Percentiles rank a stretch among this genome's conserved stretches.
phyloP scores from a whole-genome alignment of 2,329 filamentous ascomycete genomes.

The Colletotrichum australisinense region DNA sequence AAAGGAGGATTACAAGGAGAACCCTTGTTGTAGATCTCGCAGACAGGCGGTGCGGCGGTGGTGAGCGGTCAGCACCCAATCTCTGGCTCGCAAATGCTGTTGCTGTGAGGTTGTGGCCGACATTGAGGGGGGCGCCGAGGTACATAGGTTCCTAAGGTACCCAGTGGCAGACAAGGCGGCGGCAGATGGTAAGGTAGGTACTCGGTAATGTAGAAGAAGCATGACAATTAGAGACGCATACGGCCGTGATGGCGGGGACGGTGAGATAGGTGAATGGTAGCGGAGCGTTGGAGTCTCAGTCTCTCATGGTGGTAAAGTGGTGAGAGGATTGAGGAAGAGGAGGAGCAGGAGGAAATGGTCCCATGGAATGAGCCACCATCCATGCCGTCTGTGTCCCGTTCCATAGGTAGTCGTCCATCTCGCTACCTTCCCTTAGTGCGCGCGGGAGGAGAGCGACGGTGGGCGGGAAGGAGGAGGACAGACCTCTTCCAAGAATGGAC shows the following conservation, averaged over 20 bases:
- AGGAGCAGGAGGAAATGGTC: no score
- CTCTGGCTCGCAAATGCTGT: background rate
- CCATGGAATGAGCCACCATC: no score
- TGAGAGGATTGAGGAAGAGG: background rate
- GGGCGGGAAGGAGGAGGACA: background rate
- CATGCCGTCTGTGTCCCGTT: no score
- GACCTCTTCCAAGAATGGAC: background rate
- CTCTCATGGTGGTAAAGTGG: background rate
- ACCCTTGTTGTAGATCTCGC: slow-evolving; percentile 24
- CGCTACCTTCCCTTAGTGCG: background rate
- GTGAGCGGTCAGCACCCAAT: background rate
- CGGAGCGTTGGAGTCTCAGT: background rate
- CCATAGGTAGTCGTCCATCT: background rate
- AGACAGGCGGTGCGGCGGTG: background rate
- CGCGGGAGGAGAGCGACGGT: background rate
- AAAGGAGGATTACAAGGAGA: slow-evolving; percentile 29
- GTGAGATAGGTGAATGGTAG: background rate
- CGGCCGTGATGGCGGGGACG: slow-evolving; percentile 16
- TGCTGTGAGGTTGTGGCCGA: background rate
- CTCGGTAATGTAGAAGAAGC: background rate
- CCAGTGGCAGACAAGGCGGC: background rate
- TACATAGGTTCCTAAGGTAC: background rate
- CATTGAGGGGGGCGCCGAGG: background rate
- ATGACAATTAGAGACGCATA: slow-evolving; percentile 5
- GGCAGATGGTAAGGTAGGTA: no score